Percentiles rank a stretch among this genome's conserved stretches.
Conservation (phyloP, 2,329 filamentous ascomycete genomes). For the Nemania sp. region DNA sequence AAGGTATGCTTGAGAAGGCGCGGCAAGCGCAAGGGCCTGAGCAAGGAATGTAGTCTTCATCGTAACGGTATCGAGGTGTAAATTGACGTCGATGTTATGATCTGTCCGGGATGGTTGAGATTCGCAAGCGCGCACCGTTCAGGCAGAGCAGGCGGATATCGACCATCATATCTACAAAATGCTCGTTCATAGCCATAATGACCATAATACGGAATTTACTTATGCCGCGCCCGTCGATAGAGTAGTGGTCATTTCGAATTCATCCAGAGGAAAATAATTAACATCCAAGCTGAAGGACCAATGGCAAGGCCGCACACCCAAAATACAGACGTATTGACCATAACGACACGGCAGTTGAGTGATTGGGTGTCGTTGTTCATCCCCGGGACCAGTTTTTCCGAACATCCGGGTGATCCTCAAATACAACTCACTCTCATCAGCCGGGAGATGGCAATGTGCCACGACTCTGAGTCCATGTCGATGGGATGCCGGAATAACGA, state of each 20-base stretch:
- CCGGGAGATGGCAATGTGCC: constrained; percentile 30
- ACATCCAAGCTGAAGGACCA: constrained; percentile 31
- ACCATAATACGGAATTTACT: constrained; percentile 34
- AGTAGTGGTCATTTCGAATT: constrained; percentile 44
- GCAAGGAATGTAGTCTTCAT: constrained; percentile 45
- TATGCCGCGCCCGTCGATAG: constrained; percentile 43
- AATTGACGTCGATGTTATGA: constrained; percentile 39
- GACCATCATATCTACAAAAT: constrained; percentile 32
- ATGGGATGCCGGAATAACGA: constrained; percentile 24
- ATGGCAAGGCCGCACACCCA: constrained; percentile 37
- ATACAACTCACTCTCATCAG: constrained; percentile 31
- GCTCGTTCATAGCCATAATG: constrained; percentile 23
- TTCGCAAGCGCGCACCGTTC: constrained; percentile 23
- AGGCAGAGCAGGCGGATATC: constrained; percentile 31
- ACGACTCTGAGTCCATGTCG: constrained; percentile 27
- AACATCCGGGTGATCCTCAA: constrained; percentile 37
- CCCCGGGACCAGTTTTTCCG: constrained; percentile 42
- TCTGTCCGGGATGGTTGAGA: constrained; percentile 35
- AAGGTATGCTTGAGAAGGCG: constrained; percentile 46
- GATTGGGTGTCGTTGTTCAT: constrained; percentile 42
- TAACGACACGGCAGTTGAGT: constrained; percentile 45
- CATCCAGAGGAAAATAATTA: constrained; percentile 46
- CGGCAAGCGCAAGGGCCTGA: constrained; percentile 44
- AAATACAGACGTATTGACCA: constrained; percentile 36
- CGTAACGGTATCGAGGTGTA: constrained; percentile 51